Percentiles rank a stretch among this genome's conserved stretches.
Conservation (phyloP, 2,329 filamentous ascomycete species). For the Acrocalymma vagum region DNA sequence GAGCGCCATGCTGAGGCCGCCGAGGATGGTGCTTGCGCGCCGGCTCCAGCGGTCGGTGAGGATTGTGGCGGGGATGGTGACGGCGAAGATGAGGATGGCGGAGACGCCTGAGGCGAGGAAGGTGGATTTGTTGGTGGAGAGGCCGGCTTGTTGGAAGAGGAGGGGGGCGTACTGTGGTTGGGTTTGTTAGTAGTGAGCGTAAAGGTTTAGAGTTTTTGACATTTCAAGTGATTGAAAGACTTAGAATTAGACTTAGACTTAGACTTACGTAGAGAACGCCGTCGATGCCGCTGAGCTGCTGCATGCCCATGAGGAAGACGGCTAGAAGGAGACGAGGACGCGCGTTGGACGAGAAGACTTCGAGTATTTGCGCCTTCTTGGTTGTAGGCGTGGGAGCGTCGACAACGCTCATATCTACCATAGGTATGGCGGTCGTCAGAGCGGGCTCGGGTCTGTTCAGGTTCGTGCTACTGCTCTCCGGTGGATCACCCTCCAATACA, state of each 20-base stretch:
- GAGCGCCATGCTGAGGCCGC: conserved; percentile 58
- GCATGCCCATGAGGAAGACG: conserved; percentile 66
- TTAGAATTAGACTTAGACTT: too few relatives aligned
- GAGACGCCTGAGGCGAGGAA: conserved; percentile 70
- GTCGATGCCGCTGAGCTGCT: conserved; percentile 70
- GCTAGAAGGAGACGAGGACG: conserved; percentile 48
- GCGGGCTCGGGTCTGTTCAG: too few relatives aligned
- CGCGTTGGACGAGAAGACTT: conserved; percentile 7
- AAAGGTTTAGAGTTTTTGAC: neutral
- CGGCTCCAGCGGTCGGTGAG: conserved; percentile 66
- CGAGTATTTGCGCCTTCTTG: conserved; percentile 12
- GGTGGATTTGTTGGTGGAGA: conserved; percentile 58
- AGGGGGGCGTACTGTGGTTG: conserved; percentile 70
- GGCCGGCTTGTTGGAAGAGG: conserved; percentile 66
- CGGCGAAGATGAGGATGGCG: conserved; percentile 64
- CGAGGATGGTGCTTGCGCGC: conserved; percentile 60
- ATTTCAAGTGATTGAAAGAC: neutral
- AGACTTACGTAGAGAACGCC: conserved; percentile 65
- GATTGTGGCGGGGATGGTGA: conserved; percentile 64
- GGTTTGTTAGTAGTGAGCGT: conserved; percentile 34
- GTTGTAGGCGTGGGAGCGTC: neutral
- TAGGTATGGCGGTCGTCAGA: too few relatives aligned
- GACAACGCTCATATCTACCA: too few relatives aligned
- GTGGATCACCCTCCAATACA: conserved; percentile 1
- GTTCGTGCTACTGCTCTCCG: conserved; percentile 17